Conservation (phyloP, 208 protist species). For the Crithidia fasciculata region DNA sequence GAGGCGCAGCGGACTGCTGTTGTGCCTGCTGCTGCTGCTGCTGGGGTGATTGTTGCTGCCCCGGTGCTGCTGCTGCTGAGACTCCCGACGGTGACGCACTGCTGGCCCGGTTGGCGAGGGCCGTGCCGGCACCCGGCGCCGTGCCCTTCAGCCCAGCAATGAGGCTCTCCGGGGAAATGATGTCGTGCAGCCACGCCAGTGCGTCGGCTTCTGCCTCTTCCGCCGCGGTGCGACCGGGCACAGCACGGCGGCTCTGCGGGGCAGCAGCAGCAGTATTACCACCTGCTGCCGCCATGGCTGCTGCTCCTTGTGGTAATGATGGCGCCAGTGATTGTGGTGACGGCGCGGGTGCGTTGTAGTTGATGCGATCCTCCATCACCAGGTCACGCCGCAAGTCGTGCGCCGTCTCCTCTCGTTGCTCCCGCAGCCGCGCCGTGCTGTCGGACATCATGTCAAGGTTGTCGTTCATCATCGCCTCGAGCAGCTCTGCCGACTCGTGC, state of each 20-base stretch:
- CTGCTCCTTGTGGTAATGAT: too few relatives aligned
- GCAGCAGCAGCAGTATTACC: not conserved
- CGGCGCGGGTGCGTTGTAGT: slow-evolving; percentile 47
- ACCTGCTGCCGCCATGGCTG: not conserved
- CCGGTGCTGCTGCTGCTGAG: too few relatives aligned
- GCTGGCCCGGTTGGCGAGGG: slow-evolving; percentile 1
- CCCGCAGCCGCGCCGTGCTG: slow-evolving; percentile 21
- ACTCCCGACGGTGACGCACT: not conserved
- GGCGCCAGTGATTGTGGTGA: not conserved
- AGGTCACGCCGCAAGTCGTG: slow-evolving; percentile 53
- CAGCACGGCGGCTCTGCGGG: not conserved
- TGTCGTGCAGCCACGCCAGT: slow-evolving; percentile 86
- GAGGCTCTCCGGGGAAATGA: slow-evolving; percentile 64
- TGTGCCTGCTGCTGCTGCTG: slow-evolving; percentile 2
- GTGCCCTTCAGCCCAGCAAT: slow-evolving; percentile 23
- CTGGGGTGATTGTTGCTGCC: not conserved
- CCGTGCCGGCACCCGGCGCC: not conserved
- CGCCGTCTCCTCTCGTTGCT: slow-evolving; percentile 30
- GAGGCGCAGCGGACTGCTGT: not conserved
- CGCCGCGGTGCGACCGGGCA: slow-evolving; percentile 3
- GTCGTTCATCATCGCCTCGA: slow-evolving; percentile 81
- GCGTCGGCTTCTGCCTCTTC: slow-evolving; percentile 54
- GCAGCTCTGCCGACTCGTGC: slow-evolving; percentile 76
- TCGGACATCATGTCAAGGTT: slow-evolving; percentile 37
- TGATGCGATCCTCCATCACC: slow-evolving; percentile 59